Evolutionary conservation across 495 filamentous ascomycete genomes (phyloP).

Genomic region (Tuber calosporum): DNA sequence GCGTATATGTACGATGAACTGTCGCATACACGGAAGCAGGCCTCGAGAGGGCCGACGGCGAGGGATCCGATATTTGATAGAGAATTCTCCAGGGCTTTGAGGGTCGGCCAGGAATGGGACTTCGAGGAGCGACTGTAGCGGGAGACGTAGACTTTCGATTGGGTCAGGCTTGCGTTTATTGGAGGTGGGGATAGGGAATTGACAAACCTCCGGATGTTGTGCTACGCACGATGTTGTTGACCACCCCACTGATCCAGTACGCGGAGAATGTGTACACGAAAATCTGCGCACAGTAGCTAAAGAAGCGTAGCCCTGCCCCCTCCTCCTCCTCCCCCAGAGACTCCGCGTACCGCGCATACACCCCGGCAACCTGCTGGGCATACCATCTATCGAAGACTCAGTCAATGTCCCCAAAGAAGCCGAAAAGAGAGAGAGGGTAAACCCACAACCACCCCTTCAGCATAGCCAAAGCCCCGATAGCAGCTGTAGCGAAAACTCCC

Average conservation of each 20-base stretch:
- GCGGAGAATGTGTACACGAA: background rate
- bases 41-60: background rate
- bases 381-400: background rate
- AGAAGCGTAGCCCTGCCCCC: background rate
- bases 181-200: background rate
- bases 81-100: background rate
- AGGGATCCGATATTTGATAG: background rate
- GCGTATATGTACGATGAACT: background rate
- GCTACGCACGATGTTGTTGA: background rate
- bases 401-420: background rate
- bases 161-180: background rate
- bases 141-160: background rate
- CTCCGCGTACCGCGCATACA: background rate
- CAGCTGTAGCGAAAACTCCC: background rate
- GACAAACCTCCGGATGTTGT: background rate
- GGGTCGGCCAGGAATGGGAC: background rate
- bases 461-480: background rate
- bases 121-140: background rate
- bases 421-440: background rate
- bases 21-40: background rate
- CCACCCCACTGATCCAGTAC: background rate
- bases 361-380: background rate
- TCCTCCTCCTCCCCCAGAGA: background rate
- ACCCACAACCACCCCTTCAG: background rate
- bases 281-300: background rate